Conservation (phyloP, 2,329 filamentous ascomycete genomes). For the Xenosphaeropsis pyriputrescens region DNA sequence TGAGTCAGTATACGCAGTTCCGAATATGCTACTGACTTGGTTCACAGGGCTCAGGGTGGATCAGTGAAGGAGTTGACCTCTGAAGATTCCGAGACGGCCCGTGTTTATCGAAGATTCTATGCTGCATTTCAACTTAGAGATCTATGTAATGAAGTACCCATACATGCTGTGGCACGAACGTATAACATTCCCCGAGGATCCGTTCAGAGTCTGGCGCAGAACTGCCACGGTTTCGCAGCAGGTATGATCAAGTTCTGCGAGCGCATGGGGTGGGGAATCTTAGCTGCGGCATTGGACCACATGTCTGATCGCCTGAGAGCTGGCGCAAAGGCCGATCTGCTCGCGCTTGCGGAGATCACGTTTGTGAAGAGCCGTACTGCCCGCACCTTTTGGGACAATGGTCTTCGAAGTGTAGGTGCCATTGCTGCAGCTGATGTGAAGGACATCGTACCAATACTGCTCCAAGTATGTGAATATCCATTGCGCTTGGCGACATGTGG, state of each 20-base stretch:
- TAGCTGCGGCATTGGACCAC: constrained; percentile 59
- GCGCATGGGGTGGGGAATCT: constrained; percentile 60
- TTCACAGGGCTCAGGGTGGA: constrained; percentile 47
- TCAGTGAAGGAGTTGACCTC: constrained; percentile 45
- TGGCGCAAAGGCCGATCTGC: constrained; percentile 51
- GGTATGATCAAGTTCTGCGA: constrained; percentile 71
- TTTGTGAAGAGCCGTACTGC: constrained; percentile 69
- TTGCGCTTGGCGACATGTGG: no score
- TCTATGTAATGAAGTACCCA: constrained; percentile 61
- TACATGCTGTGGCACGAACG: constrained; percentile 54
- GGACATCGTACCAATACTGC: constrained; percentile 56
- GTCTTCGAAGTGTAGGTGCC: constrained; percentile 51
- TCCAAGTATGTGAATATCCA: constrained; percentile 35
- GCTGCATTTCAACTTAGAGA: constrained; percentile 65
- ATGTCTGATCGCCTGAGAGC: constrained; percentile 61
- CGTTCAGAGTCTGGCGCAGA: constrained; percentile 59
- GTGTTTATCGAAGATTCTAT: constrained; percentile 60
- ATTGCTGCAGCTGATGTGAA: constrained; percentile 55
- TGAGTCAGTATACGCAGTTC: constrained; percentile 19
- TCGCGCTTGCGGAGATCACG: constrained; percentile 56
- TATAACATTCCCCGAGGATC: constrained; percentile 56
- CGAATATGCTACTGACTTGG: constrained; percentile 1
- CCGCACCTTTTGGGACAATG: constrained; percentile 61
- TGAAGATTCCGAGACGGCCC: constrained; percentile 42
- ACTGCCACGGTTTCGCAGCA: constrained; percentile 64